Percentiles rank a stretch among this genome's conserved stretches.
phyloP scores from a whole-genome alignment of 140 eudicot genomes.

The Artemisia princeps region DNA sequence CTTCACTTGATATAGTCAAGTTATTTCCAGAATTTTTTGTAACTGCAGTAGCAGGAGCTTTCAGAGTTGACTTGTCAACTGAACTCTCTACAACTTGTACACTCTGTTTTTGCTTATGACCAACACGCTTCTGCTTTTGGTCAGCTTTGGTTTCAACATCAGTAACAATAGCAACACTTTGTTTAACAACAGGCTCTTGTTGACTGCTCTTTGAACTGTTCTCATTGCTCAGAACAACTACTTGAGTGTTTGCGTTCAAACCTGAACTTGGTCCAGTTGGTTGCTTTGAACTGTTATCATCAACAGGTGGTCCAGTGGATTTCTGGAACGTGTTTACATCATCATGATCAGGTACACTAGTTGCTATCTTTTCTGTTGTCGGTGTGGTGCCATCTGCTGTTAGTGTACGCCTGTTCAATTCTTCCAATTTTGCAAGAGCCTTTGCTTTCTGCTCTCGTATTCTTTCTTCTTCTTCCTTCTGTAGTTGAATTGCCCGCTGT shows the following conservation, averaged over 20 bases:
- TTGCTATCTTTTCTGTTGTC: conserved; percentile 31
- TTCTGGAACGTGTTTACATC: conserved; percentile 27
- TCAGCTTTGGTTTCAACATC: conserved; percentile 33
- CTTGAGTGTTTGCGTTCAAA: conserved; percentile 22
- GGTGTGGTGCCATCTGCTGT: conserved; percentile 38
- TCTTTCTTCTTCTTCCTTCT: conserved; percentile 93
- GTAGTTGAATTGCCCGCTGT: conserved; percentile 80
- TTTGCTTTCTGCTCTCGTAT: conserved; percentile 83
- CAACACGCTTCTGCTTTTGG: conserved; percentile 41
- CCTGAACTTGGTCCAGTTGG: conserved; percentile 10
- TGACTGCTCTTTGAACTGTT: conserved; percentile 23
- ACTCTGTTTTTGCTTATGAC: conserved; percentile 56
- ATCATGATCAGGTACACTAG: conserved; percentile 22
- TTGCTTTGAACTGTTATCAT: conserved; percentile 20
- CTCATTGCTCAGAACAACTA: conserved; percentile 28
- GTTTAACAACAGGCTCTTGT: conserved; percentile 24
- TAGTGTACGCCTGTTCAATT: conserved; percentile 70
- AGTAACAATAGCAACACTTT: conserved; percentile 29
- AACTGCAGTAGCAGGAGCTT: conserved; percentile 21
- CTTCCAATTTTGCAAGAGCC: conserved; percentile 83
- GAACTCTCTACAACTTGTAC: conserved; percentile 28
- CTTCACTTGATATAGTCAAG: conserved; percentile 31
- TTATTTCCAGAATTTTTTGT: conserved; percentile 12
- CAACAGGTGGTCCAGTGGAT: conserved; percentile 28
- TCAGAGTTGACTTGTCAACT: conserved; percentile 30